A percentile compares a stretch with the other conserved stretches of the same genome.
phyloP scores from a whole-genome alignment of 441 rosid genomes.

The Hura crepitans region DNA sequence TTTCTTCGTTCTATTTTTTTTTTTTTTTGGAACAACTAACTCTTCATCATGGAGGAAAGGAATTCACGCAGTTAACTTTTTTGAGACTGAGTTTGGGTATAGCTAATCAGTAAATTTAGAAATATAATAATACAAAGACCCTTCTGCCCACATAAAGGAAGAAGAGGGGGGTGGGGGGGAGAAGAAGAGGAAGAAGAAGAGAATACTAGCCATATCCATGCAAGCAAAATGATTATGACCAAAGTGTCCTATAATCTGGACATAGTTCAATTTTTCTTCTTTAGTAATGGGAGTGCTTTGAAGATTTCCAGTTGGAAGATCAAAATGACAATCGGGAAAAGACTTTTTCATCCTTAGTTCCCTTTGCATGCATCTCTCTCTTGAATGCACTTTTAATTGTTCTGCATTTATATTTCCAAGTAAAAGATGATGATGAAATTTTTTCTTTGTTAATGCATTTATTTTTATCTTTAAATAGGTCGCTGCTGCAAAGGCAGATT shows the following conservation, averaged over 20 bases:
- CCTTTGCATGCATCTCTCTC: neutral
- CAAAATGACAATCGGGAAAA: too few relatives aligned
- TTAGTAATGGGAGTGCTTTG: neutral
- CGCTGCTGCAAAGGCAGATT: slow-evolving; percentile 89
- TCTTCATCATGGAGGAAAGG: neutral
- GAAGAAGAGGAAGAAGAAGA: neutral
- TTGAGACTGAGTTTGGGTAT: neutral
- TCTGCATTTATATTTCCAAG: neutral
- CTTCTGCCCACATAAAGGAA: neutral
- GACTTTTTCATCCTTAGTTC: neutral
- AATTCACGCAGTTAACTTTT: neutral
- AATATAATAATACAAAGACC: neutral
- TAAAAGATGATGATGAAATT: neutral
- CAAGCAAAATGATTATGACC: neutral
- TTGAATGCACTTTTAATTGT: neutral
- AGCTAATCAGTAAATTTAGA: neutral
- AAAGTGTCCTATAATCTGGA: neutral
- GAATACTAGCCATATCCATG: neutral
- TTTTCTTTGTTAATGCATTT: neutral
- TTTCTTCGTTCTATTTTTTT: too few relatives aligned
- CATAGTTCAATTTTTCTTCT: neutral
- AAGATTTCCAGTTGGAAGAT: too few relatives aligned
- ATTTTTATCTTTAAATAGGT: slow-evolving; percentile 45
- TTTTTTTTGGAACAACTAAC: neutral
- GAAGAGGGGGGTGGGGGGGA: too few relatives aligned